These are phyloP conservation scores for Trichosanthes truncata DNA, from an alignment of 306 rosid genomes.

Conservation along the genomic window DNA sequence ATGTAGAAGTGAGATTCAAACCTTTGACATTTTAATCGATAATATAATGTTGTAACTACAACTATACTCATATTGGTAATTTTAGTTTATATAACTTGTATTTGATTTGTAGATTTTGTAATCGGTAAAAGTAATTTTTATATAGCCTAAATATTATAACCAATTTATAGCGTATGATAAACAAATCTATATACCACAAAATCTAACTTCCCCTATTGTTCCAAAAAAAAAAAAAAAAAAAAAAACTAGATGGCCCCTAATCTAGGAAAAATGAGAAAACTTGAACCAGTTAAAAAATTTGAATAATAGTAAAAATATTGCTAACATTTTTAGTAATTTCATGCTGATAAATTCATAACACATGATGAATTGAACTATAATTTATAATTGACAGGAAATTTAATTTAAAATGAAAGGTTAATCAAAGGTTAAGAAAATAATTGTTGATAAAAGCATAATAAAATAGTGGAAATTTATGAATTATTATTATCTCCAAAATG, in stretches of 20 bases:
- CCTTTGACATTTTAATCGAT: too few species aligned
- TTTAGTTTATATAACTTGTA: too few species aligned
- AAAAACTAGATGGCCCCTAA: too few species aligned
- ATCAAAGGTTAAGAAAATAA: neutral
- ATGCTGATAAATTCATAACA: neutral
- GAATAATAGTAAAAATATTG: too few species aligned
- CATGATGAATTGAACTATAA: neutral
- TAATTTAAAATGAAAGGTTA: neutral
- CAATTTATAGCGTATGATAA: neutral
- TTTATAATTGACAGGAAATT: neutral
- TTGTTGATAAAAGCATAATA: neutral
- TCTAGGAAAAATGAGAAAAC: too few species aligned
- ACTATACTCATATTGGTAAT: neutral
- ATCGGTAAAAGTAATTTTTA: too few species aligned
- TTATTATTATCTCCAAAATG: neutral
- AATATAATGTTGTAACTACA: neutral
- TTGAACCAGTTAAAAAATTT: too few species aligned
- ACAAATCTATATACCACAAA: neutral
- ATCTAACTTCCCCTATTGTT: too few species aligned
- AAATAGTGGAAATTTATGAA: neutral
- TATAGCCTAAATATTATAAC: neutral
- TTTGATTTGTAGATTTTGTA: too few species aligned
- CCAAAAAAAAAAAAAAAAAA: too few species aligned
- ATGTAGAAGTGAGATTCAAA: neutral
- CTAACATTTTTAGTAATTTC: neutral